Conservation (phyloP, 805 yeast species). For the Kuraishia capsulata region DNA sequence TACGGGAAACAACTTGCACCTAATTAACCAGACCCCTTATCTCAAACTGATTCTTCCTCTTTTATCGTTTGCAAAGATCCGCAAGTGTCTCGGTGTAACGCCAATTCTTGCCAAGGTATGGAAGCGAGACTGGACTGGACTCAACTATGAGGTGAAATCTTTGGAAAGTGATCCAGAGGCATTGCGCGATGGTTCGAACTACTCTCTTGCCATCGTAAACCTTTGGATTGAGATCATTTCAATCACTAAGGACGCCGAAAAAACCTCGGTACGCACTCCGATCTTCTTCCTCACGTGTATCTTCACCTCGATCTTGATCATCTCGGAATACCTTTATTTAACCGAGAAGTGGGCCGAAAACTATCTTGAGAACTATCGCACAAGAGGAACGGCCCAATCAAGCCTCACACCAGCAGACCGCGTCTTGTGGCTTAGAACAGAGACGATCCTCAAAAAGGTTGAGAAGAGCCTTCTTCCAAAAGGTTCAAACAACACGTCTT, state of each 20-base stretch:
- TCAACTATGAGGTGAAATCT: slow-evolving; percentile 44
- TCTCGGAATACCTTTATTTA: slow-evolving; percentile 51
- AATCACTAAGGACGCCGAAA: slow-evolving; percentile 53
- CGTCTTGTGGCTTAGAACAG: slow-evolving; percentile 58
- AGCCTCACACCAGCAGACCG: slow-evolving; percentile 33
- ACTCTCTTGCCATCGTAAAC: slow-evolving; percentile 49
- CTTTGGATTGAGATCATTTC: slow-evolving; percentile 70
- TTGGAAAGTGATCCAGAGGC: slow-evolving; percentile 51
- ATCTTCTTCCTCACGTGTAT: slow-evolving; percentile 67
- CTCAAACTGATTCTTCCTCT: slow-evolving; percentile 60
- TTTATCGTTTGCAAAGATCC: slow-evolving; percentile 56
- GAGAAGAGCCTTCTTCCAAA: slow-evolving; percentile 48
- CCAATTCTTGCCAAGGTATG: slow-evolving; percentile 54
- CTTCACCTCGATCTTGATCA: slow-evolving; percentile 50
- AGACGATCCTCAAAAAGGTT: slow-evolving; percentile 47
- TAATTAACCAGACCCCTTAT: slow-evolving; percentile 44
- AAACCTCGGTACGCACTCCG: slow-evolving; percentile 65
- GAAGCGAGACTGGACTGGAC: slow-evolving; percentile 57
- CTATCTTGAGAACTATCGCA: slow-evolving; percentile 15
- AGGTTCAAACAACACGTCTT: slow-evolving; percentile 41
- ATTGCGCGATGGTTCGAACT: slow-evolving; percentile 51
- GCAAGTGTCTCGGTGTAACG: slow-evolving; percentile 52
- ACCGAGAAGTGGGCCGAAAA: slow-evolving; percentile 45
- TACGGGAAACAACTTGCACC: slow-evolving; percentile 36
- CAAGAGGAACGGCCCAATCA: slow-evolving; percentile 4